Conservation (phyloP, 441 rosid genomes). For the Croton laevigatus region DNA sequence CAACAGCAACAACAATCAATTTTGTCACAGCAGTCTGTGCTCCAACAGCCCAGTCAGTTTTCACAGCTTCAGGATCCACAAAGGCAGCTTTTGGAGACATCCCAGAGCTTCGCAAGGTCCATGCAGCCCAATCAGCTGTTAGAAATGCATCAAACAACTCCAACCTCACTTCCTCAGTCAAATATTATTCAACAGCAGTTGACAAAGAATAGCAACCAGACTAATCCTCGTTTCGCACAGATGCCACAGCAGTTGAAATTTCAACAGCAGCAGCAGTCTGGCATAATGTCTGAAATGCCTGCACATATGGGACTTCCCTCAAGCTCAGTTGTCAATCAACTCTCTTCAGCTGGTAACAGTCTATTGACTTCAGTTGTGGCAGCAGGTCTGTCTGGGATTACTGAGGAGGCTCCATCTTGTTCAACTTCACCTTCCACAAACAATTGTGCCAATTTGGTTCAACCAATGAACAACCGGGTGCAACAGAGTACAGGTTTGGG, state of each 20-base stretch:
- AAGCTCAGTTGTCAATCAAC: slow-evolving; percentile 33
- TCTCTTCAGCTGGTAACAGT: slow-evolving; percentile 32
- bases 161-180: slow-evolving; percentile 42
- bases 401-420: slow-evolving; percentile 60
- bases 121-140: slow-evolving; percentile 35
- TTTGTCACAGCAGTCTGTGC: slow-evolving; percentile 42
- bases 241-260: slow-evolving; percentile 39
- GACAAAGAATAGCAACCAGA: slow-evolving; percentile 37
- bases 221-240: slow-evolving; percentile 40
- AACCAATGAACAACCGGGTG: slow-evolving; percentile 30
- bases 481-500: slow-evolving; percentile 34
- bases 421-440: slow-evolving; percentile 57
- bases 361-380: slow-evolving; percentile 34
- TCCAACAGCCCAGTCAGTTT: slow-evolving; percentile 45
- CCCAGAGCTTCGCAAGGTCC: slow-evolving; percentile 52
- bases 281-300: slow-evolving; percentile 40
- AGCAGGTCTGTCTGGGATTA: slow-evolving; percentile 50
- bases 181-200: slow-evolving; percentile 38
- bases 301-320: slow-evolving; percentile 35
- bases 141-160: slow-evolving; percentile 42
- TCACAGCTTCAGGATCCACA: slow-evolving; percentile 50
- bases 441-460: slow-evolving; percentile 35
- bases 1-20: slow-evolving; percentile 55
- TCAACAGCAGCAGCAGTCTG: slow-evolving; percentile 45
- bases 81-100: slow-evolving; percentile 44